Evolutionary conservation across 768 basidiomycete genomes (phyloP).

Genomic region (Rhizopogon roseolus): DNA sequence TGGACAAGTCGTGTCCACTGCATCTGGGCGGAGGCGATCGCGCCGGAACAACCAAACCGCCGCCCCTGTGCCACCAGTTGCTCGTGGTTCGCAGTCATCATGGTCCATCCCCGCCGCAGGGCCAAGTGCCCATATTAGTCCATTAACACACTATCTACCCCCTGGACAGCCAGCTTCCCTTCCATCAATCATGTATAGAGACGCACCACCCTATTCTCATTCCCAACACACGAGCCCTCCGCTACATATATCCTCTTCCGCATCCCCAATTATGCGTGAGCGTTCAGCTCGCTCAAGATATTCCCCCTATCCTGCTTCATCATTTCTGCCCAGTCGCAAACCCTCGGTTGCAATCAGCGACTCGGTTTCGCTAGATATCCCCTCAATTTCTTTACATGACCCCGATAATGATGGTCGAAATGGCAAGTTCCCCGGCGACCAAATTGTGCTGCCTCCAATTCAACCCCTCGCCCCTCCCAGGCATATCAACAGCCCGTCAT

Average conservation of each 20-base stretch:
- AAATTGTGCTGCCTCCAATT: constrained; percentile 38
- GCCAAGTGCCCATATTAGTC: constrained; percentile 14
- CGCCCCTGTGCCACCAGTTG: constrained; percentile 25
- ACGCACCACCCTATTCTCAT: constrained; percentile 20
- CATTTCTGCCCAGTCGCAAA: constrained; percentile 18
- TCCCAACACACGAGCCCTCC: constrained; percentile 24
- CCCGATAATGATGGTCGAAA: constrained; percentile 19
- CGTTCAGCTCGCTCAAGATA: constrained; percentile 29
- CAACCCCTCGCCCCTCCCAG: constrained; percentile 28
- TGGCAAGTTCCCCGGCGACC: constrained; percentile 26
- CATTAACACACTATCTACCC: constrained; percentile 17
- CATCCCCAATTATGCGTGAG: constrained; percentile 20
- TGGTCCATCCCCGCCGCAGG: constrained; percentile 43
- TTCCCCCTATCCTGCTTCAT: constrained; percentile 40
- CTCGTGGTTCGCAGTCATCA: constrained; percentile 28
- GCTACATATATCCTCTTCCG: constrained; percentile 26
- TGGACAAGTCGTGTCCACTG: constrained; percentile 71
- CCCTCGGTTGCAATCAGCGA: constrained; percentile 16
- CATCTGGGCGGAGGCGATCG: constrained; percentile 55
- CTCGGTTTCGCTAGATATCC: constrained; percentile 29
- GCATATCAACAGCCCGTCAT: constrained; percentile 31
- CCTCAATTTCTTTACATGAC: constrained; percentile 31
- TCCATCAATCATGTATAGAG: constrained; percentile 21
- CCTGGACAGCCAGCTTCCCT: constrained; percentile 15
- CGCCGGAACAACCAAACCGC: constrained; percentile 46